phyloP scores from a whole-genome alignment of 306 rosid species.

The Leucaena leucocephala region DNA sequence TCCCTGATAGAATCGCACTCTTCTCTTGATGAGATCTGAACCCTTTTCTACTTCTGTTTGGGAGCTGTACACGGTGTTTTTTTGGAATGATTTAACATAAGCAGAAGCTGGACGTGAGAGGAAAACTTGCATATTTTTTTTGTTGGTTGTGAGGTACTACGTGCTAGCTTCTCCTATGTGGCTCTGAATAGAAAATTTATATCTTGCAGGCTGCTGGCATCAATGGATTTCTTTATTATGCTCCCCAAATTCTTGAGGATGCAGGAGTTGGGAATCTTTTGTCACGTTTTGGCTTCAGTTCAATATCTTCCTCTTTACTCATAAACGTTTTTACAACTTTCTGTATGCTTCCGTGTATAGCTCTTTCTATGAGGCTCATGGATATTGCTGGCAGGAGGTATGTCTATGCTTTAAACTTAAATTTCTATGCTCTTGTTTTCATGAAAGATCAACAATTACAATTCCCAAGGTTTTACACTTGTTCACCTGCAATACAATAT shows the following conservation, averaged over 20 bases:
- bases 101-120: slow-evolving; percentile 14
- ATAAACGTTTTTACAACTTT: slow-evolving; percentile 57
- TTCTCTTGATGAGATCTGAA: background rate
- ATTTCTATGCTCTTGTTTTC: background rate
- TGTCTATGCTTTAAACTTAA: slow-evolving; percentile 28
- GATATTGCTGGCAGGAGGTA: slow-evolving; percentile 82
- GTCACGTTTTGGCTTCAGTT: slow-evolving; percentile 56
- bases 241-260: slow-evolving; percentile 72
- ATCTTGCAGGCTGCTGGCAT: slow-evolving; percentile 65
- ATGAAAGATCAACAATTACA: background rate
- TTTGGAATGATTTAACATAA: background rate
- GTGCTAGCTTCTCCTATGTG: slow-evolving; percentile 16
- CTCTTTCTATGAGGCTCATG: slow-evolving; percentile 64
- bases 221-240: slow-evolving; percentile 71
- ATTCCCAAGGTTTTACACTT: too few relatives aligned
- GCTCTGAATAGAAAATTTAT: slow-evolving; percentile 14
- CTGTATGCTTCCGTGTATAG: slow-evolving; percentile 83
- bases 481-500: too few relatives aligned
- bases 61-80: background rate
- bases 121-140: slow-evolving; percentile 9
- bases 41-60: slow-evolving; percentile 5
- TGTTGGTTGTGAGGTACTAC: background rate
- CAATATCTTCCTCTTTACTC: slow-evolving; percentile 61
- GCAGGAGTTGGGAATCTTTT: slow-evolving; percentile 60
- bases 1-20: background rate